Base-by-base conservation (phyloP, 148 eudicot species). In the Salicornia ramosissima region DNA sequence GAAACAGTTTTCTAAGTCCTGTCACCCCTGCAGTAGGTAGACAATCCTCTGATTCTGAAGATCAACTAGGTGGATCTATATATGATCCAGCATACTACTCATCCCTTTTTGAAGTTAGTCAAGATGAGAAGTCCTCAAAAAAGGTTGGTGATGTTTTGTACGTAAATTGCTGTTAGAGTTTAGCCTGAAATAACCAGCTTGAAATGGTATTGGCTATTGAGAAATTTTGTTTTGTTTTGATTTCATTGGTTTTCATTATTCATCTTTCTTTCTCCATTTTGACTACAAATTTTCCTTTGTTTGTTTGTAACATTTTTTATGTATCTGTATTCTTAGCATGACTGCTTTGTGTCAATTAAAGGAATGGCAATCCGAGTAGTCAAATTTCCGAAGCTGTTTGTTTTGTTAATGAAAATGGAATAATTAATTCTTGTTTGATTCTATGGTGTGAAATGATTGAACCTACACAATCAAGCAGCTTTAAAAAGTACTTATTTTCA, bases 31-130 rank as follows among this genome's bases (percentile, higher is more conserved):
- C 84, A 21, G 72, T 72, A 50, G 77, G 30, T 60, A 78, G 86
- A 71, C 83, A 63, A 50, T 25, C 87, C 46, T 82, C 89, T 64
- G 93, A 75, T 79, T 71, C 86, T 63, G 90, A 86, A 69, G 92
- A 88, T 70, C 88, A 72, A 65, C 43, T 92, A 74, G 97, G 97
- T 61, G 97, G 96, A 71, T 87, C 96, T 68, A 92, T 92, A 45
- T 92, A 89, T 72, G 96, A 92, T 83, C 97, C 97, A 73, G 84
- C 83, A 24, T 85, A 87, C 76, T 92, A 81, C 75, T 92, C 88
- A 26, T 87, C 97, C 70, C 90, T 92, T 21, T 92, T 92, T 83
- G 92, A 84, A 82, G 86, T 65, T 74, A 83, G 71, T 54, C 79
- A 68, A 67, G 85, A 75, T 58, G 81, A 83, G 61, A 62, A 78